Conservation (phyloP, 2,329 filamentous ascomycete species). For the Xylaria sp. region DNA sequence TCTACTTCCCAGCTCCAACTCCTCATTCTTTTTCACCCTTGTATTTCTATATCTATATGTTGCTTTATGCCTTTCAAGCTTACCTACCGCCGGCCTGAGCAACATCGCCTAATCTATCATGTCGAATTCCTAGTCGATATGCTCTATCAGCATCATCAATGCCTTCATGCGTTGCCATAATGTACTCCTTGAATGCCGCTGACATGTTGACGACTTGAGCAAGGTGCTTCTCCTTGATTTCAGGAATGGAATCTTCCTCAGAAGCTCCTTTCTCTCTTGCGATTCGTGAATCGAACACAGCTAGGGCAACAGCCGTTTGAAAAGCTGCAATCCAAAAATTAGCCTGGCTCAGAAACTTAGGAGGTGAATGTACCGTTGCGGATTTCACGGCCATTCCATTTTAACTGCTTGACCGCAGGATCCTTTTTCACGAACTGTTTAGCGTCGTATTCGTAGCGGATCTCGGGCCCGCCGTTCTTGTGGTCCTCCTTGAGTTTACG, state of each 20-base stretch:
- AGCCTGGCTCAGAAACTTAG: not conserved
- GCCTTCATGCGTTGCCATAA: constrained; percentile 16
- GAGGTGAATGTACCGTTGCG: constrained; percentile 7
- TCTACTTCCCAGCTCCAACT: no score
- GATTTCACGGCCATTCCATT: constrained; percentile 17
- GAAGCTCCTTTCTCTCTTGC: constrained; percentile 9
- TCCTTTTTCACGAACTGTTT: constrained; percentile 15
- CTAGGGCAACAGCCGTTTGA: constrained; percentile 27
- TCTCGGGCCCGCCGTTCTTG: constrained; percentile 12
- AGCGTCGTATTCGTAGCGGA: constrained; percentile 4
- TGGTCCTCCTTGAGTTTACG: constrained; percentile 7
- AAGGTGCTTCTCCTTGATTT: constrained; percentile 25
- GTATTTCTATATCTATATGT: no score
- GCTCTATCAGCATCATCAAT: constrained; percentile 20
- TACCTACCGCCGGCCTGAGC: not conserved
- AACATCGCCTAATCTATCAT: not conserved
- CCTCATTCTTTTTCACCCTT: no score
- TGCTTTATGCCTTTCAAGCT: no score
- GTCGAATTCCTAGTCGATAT: constrained; percentile 11
- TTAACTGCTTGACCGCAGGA: not conserved
- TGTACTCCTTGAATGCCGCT: constrained; percentile 25
- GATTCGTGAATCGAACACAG: constrained; percentile 16
- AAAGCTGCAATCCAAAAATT: constrained; percentile 13
- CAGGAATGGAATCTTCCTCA: constrained; percentile 15
- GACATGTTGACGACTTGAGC: constrained; percentile 24